phyloP scores from a whole-genome alignment of 179 eudicot genomes.

The Pouteria campechiana region DNA sequence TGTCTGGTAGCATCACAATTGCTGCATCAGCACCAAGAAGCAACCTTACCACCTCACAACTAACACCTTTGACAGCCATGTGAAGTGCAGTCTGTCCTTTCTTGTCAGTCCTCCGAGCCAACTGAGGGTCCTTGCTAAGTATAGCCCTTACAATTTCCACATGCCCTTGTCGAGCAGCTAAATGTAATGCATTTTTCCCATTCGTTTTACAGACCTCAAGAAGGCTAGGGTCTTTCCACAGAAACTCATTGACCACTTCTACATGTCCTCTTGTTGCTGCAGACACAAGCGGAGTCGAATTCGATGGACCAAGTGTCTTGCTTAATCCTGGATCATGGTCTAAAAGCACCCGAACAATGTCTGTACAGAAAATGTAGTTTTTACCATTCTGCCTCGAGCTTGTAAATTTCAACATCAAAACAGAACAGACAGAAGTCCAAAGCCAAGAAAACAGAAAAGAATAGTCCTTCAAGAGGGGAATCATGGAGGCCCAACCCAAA shows the following conservation, averaged over 20 bases:
- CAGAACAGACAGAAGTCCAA: too few species aligned
- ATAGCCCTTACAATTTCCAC: constrained; percentile 45
- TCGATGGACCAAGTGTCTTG: constrained; percentile 43
- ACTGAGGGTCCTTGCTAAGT: constrained; percentile 38
- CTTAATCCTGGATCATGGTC: constrained; percentile 46
- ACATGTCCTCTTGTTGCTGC: constrained; percentile 66
- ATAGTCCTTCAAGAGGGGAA: too few species aligned
- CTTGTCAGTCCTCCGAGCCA: constrained; percentile 61
- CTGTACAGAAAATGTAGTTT: constrained; percentile 38
- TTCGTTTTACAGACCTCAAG: constrained; percentile 40
- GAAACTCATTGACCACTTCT: constrained; percentile 39
- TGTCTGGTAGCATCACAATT: constrained; percentile 68
- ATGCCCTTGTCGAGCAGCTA: constrained; percentile 64
- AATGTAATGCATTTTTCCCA: constrained; percentile 63
- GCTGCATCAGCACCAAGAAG: constrained; percentile 70
- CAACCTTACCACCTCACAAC: constrained; percentile 53
- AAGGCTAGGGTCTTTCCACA: constrained; percentile 41
- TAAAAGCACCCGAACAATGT: constrained; percentile 44
- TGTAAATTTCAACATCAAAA: too few species aligned
- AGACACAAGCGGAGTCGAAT: constrained; percentile 57
- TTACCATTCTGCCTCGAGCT: too few species aligned
- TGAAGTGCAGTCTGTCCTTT: constrained; percentile 93
- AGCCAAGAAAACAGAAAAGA: too few species aligned
- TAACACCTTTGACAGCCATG: constrained; percentile 91
- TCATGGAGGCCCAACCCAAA: too few species aligned